Evolutionary conservation across 176 grass and related monocot species (phyloP), one percentile per base, ranked within the genome.

Genomic region (Raddia guianensis): DNA sequence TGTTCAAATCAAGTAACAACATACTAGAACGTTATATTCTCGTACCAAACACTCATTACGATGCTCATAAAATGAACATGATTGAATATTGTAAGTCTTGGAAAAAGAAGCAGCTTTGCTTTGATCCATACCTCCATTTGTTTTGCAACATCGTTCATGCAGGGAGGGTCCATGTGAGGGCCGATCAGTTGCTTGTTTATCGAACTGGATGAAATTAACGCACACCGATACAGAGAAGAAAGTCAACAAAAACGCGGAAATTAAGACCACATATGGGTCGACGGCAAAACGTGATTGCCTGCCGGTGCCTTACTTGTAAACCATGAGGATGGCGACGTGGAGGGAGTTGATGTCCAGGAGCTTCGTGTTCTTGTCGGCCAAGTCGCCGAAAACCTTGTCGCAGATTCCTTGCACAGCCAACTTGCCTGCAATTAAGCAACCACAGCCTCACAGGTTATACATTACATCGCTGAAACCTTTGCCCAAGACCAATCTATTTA

Each of bases 121-220:
- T 49, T 2, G n/a, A 34, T 52, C 4, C 20, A 49, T 84, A 97
- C 94, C 86, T 75, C 0, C 57, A 66, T 33, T 77, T 77, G 75
- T 0, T 74, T 2, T 9, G 40, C 40, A 68, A 97, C 18, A 32
- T 0, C 35, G 16, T 59, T 6, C 53, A 59, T 6, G 49, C 66
- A 74, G 6, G 94, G 94, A 65, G 94, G 94, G 67, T 97, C 91
- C 78, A 91, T 93, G 63, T 97, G 94, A 51, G 91, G 94, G 8
- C 76, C 85, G 2, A 85, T 15, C 12, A 93, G 47, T 5, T 93
- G 76, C 79, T 89, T 91, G 87, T 97, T 97, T 50, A 91, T 78
- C 0, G 84, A 89, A 73, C 94, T 97, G 66, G 86, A 49, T 13
- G 53, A 78, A 21, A 44, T 8, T 27, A 27, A 27, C 27, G 34